Conservation (phyloP, 2,329 filamentous ascomycete species). For the Sphaerulina populicola region DNA sequence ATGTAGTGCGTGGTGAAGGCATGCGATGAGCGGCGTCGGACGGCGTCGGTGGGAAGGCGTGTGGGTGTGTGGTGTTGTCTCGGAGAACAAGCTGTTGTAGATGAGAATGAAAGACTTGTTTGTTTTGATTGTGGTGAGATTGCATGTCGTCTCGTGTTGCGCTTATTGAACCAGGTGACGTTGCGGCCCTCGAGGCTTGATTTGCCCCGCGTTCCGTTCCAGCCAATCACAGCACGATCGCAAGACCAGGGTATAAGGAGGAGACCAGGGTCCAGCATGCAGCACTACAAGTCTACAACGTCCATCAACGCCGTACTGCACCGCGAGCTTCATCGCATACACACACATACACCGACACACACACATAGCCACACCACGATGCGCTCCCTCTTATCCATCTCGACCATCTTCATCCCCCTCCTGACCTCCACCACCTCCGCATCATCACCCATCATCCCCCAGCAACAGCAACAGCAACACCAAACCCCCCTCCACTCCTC, state of each 20-base stretch:
- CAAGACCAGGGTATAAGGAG: background rate
- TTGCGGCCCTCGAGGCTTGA: background rate
- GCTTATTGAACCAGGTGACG: constrained; percentile 3
- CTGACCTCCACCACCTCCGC: constrained; percentile 9
- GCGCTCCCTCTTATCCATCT: constrained; percentile 16
- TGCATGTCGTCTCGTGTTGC: background rate
- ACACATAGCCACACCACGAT: background rate
- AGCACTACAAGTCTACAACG: background rate
- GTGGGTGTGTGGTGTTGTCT: background rate
- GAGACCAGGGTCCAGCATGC: no score
- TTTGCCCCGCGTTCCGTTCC: background rate
- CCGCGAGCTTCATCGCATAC: background rate
- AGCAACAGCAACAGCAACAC: background rate
- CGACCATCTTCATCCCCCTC: constrained; percentile 9
- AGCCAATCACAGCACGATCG: constrained; percentile 1
- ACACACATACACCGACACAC: no score
- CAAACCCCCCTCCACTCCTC: background rate
- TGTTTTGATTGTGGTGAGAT: constrained; percentile 4
- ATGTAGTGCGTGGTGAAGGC: background rate
- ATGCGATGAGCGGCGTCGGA: background rate
- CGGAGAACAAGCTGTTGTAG: background rate
- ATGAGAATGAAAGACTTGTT: constrained; percentile 3
- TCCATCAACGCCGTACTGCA: background rate
- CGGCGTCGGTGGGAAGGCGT: background rate
- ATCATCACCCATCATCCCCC: background rate